phyloP scores from a whole-genome alignment of 768 basidiomycete species.

The Boletus subcaerulescens region DNA sequence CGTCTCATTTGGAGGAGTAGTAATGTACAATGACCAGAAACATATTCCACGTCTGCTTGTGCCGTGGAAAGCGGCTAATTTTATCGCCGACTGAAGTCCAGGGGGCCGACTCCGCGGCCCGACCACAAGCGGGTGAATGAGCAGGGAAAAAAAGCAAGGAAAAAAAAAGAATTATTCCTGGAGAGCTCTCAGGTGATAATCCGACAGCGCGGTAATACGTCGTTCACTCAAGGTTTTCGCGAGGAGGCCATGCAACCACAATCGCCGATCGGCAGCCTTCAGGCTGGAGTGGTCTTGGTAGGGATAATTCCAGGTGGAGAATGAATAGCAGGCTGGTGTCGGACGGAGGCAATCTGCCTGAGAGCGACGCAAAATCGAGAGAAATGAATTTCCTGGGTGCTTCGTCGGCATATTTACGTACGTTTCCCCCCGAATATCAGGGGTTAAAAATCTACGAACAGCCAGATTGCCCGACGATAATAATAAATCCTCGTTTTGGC shows the following conservation, averaged over 20 bases:
- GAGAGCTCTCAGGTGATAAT: neutral
- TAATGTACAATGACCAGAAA: neutral
- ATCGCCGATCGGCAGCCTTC: conserved; percentile 22
- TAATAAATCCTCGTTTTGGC: conserved; percentile 58
- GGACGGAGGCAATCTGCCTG: conserved; percentile 23
- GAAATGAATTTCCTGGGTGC: conserved; percentile 35
- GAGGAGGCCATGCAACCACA: conserved; percentile 28
- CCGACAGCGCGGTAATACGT: neutral
- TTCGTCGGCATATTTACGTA: conserved; percentile 52
- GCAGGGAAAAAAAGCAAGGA: neutral
- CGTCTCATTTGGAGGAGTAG: conserved; percentile 15
- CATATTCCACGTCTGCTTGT: conserved; percentile 10
- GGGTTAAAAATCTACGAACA: conserved; percentile 51
- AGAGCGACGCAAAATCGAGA: conserved; percentile 24
- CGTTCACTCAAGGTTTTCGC: conserved; percentile 11
- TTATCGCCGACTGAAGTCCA: conserved; percentile 33
- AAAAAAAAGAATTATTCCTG: neutral
- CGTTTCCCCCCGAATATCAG: conserved; percentile 55
- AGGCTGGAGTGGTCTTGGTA: neutral
- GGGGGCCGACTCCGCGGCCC: conserved; percentile 29
- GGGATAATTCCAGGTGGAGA: too few species aligned
- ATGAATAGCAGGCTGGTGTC: conserved; percentile 1
- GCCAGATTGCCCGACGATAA: conserved; percentile 51
- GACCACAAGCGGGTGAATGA: conserved; percentile 1
- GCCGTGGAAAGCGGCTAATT: conserved; percentile 27